Evolutionary conservation across 306 rosid species (phyloP).

Genomic region (Prunus persica): DNA sequence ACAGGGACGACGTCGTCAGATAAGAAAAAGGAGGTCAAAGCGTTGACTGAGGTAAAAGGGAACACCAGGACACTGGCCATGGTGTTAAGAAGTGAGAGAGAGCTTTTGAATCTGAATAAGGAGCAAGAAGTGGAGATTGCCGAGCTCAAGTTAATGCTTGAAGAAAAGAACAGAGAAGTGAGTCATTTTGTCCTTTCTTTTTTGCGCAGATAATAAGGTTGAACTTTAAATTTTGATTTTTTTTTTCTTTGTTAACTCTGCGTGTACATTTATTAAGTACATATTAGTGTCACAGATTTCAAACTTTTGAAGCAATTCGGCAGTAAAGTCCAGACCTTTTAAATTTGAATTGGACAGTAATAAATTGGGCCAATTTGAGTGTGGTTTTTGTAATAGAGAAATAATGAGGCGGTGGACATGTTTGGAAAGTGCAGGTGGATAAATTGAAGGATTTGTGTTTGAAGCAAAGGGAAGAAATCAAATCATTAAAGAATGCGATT

Average conservation of each 20-base stretch:
- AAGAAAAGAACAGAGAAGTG: constrained; percentile 77
- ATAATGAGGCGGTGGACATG: background rate
- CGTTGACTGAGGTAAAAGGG: constrained; percentile 84
- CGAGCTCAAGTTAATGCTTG: constrained; percentile 51
- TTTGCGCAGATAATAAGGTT: background rate
- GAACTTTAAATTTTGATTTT: background rate
- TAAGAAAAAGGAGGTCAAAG: constrained; percentile 64
- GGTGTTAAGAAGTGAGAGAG: constrained; percentile 95
- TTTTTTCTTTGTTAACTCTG: background rate
- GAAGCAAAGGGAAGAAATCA: constrained; percentile 94
- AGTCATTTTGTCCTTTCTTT: background rate
- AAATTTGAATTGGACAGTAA: background rate
- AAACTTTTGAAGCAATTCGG: background rate
- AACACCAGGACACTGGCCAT: constrained; percentile 88
- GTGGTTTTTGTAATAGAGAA: background rate
- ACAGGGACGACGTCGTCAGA: constrained; percentile 20
- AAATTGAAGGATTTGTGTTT: constrained; percentile 91
- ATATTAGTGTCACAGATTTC: background rate
- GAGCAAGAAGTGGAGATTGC: constrained; percentile 60
- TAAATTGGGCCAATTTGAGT: too few species aligned
- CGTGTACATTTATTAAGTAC: background rate
- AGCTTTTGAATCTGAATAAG: constrained; percentile 68
- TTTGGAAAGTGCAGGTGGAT: constrained; percentile 60
- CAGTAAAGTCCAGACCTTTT: background rate
- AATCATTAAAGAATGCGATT: constrained; percentile 69